Evolutionary conservation across 768 basidiomycete genomes (phyloP).

Genomic region (Rhodosporidiobolus sp.): DNA sequence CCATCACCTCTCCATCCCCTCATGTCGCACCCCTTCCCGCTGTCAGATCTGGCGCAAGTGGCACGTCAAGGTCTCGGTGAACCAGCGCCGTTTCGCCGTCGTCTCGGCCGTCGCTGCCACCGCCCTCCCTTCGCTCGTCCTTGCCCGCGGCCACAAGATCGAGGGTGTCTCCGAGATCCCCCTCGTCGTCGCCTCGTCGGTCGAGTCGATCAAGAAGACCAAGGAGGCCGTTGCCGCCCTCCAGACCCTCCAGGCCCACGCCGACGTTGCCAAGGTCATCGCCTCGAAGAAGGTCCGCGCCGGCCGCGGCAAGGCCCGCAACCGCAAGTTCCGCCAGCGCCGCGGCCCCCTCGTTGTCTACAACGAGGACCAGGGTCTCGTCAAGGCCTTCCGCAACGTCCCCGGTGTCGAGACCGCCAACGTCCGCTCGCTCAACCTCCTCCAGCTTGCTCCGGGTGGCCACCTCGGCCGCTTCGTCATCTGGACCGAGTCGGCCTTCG

Average conservation of each 20-base stretch:
- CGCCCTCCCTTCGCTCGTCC: constrained; percentile 94
- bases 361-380: constrained; percentile 94
- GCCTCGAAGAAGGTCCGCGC: constrained; percentile 95
- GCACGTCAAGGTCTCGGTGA: constrained; percentile 99
- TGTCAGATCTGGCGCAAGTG: constrained; percentile 86
- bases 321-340: constrained; percentile 92
- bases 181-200: constrained; percentile 72
- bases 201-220: constrained; percentile 90
- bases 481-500: constrained; percentile 96
- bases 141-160: constrained; percentile 98
- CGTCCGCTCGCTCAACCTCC: constrained; percentile 89
- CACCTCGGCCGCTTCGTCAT: constrained; percentile 98
- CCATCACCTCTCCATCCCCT: too few species aligned
- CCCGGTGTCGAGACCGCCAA: constrained; percentile 97
- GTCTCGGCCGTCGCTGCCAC: constrained; percentile 98
- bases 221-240: constrained; percentile 93
- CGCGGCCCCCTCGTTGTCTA: constrained; percentile 96
- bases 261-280: constrained; percentile 92
- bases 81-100: constrained; percentile 95
- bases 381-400: constrained; percentile 97
- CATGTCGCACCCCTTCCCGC: too few species aligned
- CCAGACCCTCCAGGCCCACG: constrained; percentile 81
- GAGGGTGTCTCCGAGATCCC: constrained; percentile 96
- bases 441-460: constrained; percentile 98
- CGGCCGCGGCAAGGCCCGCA: constrained; percentile 95